A percentile compares a stretch with the other conserved stretches of the same genome.
Conservation (phyloP, 306 rosid genomes). For the Lotus japonicus region DNA sequence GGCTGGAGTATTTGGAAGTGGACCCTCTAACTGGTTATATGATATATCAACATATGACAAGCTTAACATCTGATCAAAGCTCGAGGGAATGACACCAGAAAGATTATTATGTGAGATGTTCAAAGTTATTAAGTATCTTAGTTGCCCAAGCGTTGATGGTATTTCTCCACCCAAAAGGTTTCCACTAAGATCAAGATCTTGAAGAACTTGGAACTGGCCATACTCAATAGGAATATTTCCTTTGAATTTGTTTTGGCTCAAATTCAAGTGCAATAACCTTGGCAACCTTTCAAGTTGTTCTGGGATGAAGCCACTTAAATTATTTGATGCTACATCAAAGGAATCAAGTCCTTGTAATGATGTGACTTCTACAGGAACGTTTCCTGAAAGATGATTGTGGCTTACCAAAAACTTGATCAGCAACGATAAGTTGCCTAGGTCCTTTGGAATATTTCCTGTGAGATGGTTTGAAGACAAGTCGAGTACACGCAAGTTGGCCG, state of each 20-base stretch:
- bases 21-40: not conserved
- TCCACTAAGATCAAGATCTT: slow-evolving; percentile 35
- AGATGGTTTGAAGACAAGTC: slow-evolving; percentile 26
- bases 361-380: not conserved
- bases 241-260: slow-evolving; percentile 4
- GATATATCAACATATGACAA: slow-evolving; percentile 30
- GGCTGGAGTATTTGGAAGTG: not conserved
- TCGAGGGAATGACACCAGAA: slow-evolving; percentile 20
- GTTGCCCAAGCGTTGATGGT: slow-evolving; percentile 17
- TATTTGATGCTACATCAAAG: not conserved
- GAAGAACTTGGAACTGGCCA: slow-evolving; percentile 8
- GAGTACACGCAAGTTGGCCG: slow-evolving; percentile 6
- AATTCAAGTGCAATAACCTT: not conserved
- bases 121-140: slow-evolving; percentile 17
- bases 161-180: slow-evolving; percentile 13
- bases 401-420: not conserved
- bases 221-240: not conserved
- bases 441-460: slow-evolving; percentile 19
- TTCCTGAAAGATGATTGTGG: not conserved
- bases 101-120: slow-evolving; percentile 38
- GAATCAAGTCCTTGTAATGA: not conserved
- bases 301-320: not conserved
- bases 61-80: slow-evolving; percentile 22
- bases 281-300: not conserved
- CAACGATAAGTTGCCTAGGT: not conserved